phyloP scores from a whole-genome alignment of 2,329 filamentous ascomycete genomes.

The Cladosporium sp. region DNA sequence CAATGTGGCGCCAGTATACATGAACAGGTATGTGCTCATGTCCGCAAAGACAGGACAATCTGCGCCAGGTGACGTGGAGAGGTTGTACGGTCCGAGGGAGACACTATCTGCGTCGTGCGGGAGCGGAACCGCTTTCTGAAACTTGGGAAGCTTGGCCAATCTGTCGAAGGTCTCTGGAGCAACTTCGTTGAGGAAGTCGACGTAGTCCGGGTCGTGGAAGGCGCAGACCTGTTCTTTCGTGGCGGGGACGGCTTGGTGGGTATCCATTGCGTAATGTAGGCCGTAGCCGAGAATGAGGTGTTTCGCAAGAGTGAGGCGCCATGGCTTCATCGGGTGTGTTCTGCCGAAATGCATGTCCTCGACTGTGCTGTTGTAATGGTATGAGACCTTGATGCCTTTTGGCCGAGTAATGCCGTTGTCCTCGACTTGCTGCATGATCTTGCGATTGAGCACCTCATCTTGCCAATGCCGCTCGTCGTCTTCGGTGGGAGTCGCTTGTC shows the following conservation, averaged over 20 bases:
- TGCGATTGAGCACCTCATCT: constrained; percentile 40
- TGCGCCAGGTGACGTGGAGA: constrained; percentile 56
- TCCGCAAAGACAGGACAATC: constrained; percentile 98
- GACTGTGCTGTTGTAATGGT: constrained; percentile 89
- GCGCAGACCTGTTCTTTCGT: constrained; percentile 78
- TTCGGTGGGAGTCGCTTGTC: constrained; percentile 32
- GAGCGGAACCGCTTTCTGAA: constrained; percentile 38
- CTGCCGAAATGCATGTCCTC: constrained; percentile 94
- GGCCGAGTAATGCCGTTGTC: constrained; percentile 69
- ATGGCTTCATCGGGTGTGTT: constrained; percentile 97
- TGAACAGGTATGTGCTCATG: constrained; percentile 86
- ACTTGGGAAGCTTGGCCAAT: constrained; percentile 43
- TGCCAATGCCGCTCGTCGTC: constrained; percentile 36
- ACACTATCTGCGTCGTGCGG: constrained; percentile 38
- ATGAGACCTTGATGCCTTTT: constrained; percentile 83
- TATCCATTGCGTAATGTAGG: constrained; percentile 93
- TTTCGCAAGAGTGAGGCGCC: constrained; percentile 92
- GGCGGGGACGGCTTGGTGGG: constrained; percentile 75
- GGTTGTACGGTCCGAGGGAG: constrained; percentile 62
- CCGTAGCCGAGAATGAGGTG: constrained; percentile 89
- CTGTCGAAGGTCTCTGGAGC: constrained; percentile 39
- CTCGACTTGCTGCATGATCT: constrained; percentile 48
- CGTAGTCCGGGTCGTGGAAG: constrained; percentile 83
- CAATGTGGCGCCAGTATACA: constrained; percentile 82
- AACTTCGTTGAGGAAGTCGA: constrained; percentile 65